A percentile compares a stretch with the other conserved stretches of the same genome.
phyloP scores from a whole-genome alignment of 306 rosid genomes.

The Oxytropis ochrocephala region DNA sequence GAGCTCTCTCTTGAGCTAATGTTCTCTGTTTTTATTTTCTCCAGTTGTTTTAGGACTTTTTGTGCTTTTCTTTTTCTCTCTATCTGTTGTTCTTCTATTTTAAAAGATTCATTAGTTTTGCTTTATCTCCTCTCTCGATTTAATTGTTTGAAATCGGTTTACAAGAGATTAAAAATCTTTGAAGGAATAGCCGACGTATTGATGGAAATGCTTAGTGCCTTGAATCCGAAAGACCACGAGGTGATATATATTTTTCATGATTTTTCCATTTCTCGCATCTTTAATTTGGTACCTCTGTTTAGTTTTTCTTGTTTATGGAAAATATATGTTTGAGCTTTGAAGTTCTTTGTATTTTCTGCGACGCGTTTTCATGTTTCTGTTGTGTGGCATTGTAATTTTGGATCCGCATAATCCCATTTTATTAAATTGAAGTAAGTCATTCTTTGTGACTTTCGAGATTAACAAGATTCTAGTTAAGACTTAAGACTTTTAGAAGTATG shows the following conservation, averaged over 20 bases:
- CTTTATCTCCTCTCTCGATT: background rate
- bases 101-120: constrained; percentile 3
- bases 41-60: background rate
- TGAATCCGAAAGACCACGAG: constrained; percentile 73
- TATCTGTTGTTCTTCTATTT: background rate
- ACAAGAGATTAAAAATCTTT: constrained; percentile 70
- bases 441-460: background rate
- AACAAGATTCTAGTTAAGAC: background rate
- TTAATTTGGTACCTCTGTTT: constrained; percentile 7
- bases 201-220: constrained; percentile 81
- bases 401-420: constrained; percentile 1
- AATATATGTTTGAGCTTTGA: constrained; percentile 8
- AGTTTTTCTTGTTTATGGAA: constrained; percentile 20
- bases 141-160: constrained; percentile 43
- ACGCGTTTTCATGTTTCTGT: background rate
- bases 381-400: background rate
- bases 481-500: constrained; percentile 1
- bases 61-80: background rate
- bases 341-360: constrained; percentile 6
- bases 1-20: constrained; percentile 4
- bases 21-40: background rate
- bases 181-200: constrained; percentile 76
- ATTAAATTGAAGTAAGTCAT: background rate
- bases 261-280: too few species aligned
- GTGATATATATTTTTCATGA: constrained; percentile 26